These are phyloP conservation scores for Lolium multiflorum DNA, from an alignment of 176 grass and related monocot species.

Conservation along the genomic window DNA sequence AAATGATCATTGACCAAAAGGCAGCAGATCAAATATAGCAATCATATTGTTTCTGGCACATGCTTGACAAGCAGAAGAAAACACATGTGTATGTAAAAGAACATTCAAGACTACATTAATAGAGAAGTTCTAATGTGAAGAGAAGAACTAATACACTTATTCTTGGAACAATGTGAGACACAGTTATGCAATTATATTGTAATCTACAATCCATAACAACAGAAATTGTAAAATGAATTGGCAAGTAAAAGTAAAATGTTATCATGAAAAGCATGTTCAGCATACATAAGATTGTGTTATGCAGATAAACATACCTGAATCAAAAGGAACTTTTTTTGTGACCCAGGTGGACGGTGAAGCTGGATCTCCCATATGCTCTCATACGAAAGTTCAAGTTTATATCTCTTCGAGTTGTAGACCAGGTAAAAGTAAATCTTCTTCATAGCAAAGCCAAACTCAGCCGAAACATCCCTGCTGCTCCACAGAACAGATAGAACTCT, in stretches of 20 bases:
- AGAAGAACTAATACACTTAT: background rate
- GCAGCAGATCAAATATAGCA: background rate
- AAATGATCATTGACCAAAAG: background rate
- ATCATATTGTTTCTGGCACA: background rate
- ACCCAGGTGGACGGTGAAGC: constrained; percentile 61
- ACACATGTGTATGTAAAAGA: constrained; percentile 4
- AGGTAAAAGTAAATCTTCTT: constrained; percentile 69
- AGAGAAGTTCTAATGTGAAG: background rate
- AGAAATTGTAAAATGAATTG: background rate
- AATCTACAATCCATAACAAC: background rate
- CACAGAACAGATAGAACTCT: constrained; percentile 58
- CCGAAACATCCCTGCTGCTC: constrained; percentile 43
- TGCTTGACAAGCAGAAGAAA: background rate
- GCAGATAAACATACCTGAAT: constrained; percentile 67
- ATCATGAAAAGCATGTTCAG: background rate
- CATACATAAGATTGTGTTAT: background rate
- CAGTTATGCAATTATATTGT: background rate
- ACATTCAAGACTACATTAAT: too few relatives aligned
- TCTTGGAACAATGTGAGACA: background rate
- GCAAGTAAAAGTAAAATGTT: background rate
- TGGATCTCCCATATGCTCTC: constrained; percentile 97
- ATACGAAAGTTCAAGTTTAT: constrained; percentile 87
- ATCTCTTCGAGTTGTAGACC: constrained; percentile 22
- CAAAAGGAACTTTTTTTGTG: constrained; percentile 69
- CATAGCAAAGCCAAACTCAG: constrained; percentile 80